Percentiles rank a stretch among this genome's conserved stretches.
These are phyloP conservation scores for Wickerhamiella bombiphila DNA, from an alignment of 805 yeast genomes.

Conservation along the genomic window DNA sequence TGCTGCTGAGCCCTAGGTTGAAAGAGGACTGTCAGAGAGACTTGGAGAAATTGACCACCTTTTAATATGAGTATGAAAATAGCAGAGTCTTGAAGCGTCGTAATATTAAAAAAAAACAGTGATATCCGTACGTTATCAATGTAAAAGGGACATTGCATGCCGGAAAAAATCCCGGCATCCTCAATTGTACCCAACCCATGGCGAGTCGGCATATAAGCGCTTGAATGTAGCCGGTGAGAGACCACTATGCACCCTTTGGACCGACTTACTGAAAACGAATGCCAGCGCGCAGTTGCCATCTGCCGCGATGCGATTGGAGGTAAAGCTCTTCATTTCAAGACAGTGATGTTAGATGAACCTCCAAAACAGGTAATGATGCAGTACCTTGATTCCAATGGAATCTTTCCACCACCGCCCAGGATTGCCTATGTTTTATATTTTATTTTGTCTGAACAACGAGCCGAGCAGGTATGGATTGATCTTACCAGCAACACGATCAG, in stretches of 20 bases:
- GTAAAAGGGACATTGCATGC: no score
- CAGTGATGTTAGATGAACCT: slow-evolving; percentile 37
- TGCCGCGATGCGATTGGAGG: slow-evolving; percentile 16
- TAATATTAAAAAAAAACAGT: no score
- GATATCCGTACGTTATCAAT: no score
- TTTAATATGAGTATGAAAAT: no score
- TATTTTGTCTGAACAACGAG: slow-evolving; percentile 31
- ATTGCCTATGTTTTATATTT: slow-evolving; percentile 54
- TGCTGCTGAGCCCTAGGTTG: no score
- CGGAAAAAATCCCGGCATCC: no score
- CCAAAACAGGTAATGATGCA: slow-evolving; percentile 59
- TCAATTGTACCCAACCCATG: no score
- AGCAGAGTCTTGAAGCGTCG: no score
- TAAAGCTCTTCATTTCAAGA: slow-evolving; percentile 22
- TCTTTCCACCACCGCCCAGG: slow-evolving; percentile 45
- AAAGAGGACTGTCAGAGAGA: no score
- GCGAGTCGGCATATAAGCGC: neutral
- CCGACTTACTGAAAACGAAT: slow-evolving; percentile 21
- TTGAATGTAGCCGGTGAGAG: neutral
- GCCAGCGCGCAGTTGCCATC: slow-evolving; percentile 16
- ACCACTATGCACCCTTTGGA: slow-evolving; percentile 22
- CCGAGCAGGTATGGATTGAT: slow-evolving; percentile 60
- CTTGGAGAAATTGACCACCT: no score
- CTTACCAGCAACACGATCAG: slow-evolving; percentile 47
- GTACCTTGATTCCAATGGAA: slow-evolving; percentile 38